Conservation (phyloP, 148 eudicot genomes). For the Camellia japonica region DNA sequence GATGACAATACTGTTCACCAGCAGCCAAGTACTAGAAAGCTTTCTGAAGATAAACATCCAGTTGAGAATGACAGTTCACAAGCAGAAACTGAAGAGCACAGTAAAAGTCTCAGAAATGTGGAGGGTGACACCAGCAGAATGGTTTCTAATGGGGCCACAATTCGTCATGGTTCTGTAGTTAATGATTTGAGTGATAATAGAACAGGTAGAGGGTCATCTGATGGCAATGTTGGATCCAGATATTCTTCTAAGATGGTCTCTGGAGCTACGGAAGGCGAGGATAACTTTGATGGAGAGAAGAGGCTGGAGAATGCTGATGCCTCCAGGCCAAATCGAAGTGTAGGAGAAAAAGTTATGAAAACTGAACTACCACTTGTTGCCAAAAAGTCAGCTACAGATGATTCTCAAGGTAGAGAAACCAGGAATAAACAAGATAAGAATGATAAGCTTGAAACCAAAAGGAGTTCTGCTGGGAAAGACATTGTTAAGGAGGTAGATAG, state of each 20-base stretch:
- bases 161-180: slow-evolving; percentile 15
- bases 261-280: slow-evolving; percentile 28
- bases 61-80: slow-evolving; percentile 45
- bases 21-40: slow-evolving; percentile 24
- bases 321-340: slow-evolving; percentile 33
- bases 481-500: slow-evolving; percentile 33
- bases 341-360: slow-evolving; percentile 28
- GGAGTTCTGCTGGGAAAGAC: slow-evolving; percentile 44
- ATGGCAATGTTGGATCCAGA: slow-evolving; percentile 17
- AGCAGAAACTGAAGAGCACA: slow-evolving; percentile 28
- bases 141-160: slow-evolving; percentile 26
- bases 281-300: slow-evolving; percentile 22
- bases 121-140: slow-evolving; percentile 27
- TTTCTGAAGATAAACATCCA: slow-evolving; percentile 24
- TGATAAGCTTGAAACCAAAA: slow-evolving; percentile 48
- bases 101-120: slow-evolving; percentile 18
- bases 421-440: slow-evolving; percentile 38
- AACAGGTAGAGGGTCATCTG: slow-evolving; percentile 22
- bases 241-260: slow-evolving; percentile 23
- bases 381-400: slow-evolving; percentile 36
- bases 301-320: slow-evolving; percentile 26
- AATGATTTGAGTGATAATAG: slow-evolving; percentile 24
- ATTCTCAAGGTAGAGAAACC: slow-evolving; percentile 40
- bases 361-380: slow-evolving; percentile 34
- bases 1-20: slow-evolving; percentile 23